Evolutionary conservation across 2,329 filamentous ascomycete species (phyloP).

Genomic region (Aspergillus sp.): DNA sequence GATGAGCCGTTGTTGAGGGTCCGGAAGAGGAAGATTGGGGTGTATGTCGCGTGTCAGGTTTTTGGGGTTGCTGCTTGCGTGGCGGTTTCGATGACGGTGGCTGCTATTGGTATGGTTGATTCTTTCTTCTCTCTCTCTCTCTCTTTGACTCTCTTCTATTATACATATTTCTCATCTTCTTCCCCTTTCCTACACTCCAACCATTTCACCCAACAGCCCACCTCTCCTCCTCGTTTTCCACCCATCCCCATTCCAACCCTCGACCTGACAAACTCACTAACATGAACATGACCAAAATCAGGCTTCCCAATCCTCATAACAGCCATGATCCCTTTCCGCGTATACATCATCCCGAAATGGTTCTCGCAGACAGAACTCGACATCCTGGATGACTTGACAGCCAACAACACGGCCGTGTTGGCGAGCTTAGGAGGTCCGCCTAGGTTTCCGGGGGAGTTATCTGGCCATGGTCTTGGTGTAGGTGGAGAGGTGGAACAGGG

Average conservation of each 20-base stretch:
- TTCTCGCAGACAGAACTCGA: conserved; percentile 51
- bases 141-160: neutral
- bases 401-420: conserved; percentile 54
- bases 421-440: conserved; percentile 53
- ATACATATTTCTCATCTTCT: neutral
- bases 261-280: neutral
- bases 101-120: conserved; percentile 52
- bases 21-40: conserved; percentile 46
- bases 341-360: conserved; percentile 50
- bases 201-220: no score
- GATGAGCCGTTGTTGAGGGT: conserved; percentile 49
- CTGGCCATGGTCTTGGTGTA: no score
- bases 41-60: conserved; percentile 54
- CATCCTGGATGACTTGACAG: conserved; percentile 55
- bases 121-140: conserved; percentile 1
- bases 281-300: neutral
- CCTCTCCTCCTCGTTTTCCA: no score
- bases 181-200: no score
- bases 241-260: neutral
- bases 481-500: neutral
- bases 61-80: conserved; percentile 55
- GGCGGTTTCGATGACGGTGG: conserved; percentile 60
- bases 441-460: conserved; percentile 31
- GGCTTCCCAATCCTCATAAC: conserved; percentile 60
- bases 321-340: conserved; percentile 55